These are phyloP conservation scores for Chlorencoelia australis DNA, from an alignment of 2,329 filamentous ascomycete genomes.

Conservation along the genomic window DNA sequence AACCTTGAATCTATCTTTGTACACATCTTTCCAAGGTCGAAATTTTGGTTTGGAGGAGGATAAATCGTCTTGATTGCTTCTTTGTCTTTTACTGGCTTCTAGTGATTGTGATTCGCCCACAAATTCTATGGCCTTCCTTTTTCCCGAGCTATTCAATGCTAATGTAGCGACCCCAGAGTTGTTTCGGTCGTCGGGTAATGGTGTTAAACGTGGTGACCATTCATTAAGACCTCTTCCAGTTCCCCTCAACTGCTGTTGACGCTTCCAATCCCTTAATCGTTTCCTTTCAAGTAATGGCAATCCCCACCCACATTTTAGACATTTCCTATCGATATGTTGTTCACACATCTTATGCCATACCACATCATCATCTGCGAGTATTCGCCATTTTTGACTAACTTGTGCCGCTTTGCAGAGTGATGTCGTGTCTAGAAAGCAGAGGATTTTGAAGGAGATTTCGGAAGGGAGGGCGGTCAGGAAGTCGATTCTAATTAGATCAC, in stretches of 20 bases:
- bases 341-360: conserved; percentile 99
- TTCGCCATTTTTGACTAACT: conserved; percentile 80
- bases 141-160: conserved; percentile 13
- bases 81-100: conserved; percentile 18
- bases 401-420: conserved; percentile 94
- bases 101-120: conserved; percentile 10
- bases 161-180: conserved; percentile 5
- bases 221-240: conserved; percentile 46
- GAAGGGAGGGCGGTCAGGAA: conserved; percentile 81
- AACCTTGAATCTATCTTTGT: conserved; percentile 89
- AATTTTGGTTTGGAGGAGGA: conserved; percentile 36
- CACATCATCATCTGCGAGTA: conserved; percentile 89
- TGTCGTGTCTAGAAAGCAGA: conserved; percentile 85
- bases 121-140: conserved; percentile 19
- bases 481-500: conserved; percentile 94
- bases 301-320: conserved; percentile 92
- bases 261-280: conserved; percentile 65
- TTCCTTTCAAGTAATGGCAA: conserved; percentile 83
- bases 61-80: conserved; percentile 15
- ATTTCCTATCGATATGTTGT: conserved; percentile 90
- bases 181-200: conserved; percentile 30
- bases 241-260: conserved; percentile 66
- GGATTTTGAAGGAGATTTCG: conserved; percentile 87
- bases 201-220: conserved; percentile 40
- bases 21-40: conserved; percentile 92